phyloP scores from a whole-genome alignment of 805 yeast species.

The Yamadazyma sp. region DNA sequence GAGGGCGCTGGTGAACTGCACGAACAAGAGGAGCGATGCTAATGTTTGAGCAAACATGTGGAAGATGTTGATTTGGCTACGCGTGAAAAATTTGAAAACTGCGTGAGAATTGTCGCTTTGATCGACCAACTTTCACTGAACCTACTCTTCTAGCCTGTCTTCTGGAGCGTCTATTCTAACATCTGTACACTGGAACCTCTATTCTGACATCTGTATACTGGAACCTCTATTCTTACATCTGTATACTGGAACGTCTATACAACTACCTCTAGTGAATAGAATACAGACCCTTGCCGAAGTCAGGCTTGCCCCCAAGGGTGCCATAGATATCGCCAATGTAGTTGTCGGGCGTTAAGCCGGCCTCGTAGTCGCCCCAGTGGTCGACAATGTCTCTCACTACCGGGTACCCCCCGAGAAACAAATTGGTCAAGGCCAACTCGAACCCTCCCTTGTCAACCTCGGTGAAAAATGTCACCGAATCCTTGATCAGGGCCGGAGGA shows the following conservation, averaged over 20 bases:
- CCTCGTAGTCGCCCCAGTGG: constrained; percentile 45
- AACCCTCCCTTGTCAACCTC: constrained; percentile 53
- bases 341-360: constrained; percentile 40
- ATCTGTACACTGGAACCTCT: no score
- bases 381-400: constrained; percentile 51
- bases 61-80: constrained; percentile 5
- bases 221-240: not conserved
- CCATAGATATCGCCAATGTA: constrained; percentile 63
- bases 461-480: constrained; percentile 52
- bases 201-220: not conserved
- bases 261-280: constrained; percentile 9
- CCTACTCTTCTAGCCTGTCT: no score
- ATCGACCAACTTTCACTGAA: no score
- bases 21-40: constrained; percentile 13
- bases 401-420: constrained; percentile 54
- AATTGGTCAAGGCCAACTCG: constrained; percentile 48
- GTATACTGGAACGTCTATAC: not conserved
- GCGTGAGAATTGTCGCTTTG: no score
- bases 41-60: constrained; percentile 9
- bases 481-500: constrained; percentile 45
- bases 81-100: no score
- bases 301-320: constrained; percentile 48
- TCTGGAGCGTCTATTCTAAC: no score
- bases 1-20: constrained; percentile 42
- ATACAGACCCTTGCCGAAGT: constrained; percentile 32